These are phyloP conservation scores for Pseudozyma thailandica DNA, from an alignment of 1,284 basidiomycete genomes.

Conservation along the genomic window DNA sequence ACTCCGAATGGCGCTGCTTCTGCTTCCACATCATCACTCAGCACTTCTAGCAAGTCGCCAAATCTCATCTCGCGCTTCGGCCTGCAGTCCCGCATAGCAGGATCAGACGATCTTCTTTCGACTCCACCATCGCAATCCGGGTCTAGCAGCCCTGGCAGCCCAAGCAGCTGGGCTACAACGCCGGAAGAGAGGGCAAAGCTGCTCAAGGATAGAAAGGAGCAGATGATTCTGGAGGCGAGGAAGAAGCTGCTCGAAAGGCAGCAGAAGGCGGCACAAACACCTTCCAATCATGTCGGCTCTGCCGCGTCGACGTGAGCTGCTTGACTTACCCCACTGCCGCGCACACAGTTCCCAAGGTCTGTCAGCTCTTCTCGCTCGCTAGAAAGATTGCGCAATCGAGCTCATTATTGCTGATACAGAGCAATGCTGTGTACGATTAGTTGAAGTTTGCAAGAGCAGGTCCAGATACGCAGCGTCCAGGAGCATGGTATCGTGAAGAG, in stretches of 20 bases:
- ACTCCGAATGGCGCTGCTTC: slow-evolving; percentile 20
- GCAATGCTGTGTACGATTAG: no score
- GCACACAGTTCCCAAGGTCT: no score
- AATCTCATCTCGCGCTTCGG: slow-evolving; percentile 53
- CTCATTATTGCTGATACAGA: neutral
- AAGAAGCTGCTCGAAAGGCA: slow-evolving; percentile 42
- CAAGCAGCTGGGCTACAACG: slow-evolving; percentile 43
- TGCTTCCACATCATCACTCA: slow-evolving; percentile 11
- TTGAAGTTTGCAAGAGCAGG: no score
- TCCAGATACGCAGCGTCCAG: no score
- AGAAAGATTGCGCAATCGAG: neutral
- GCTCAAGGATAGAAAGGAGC: slow-evolving; percentile 51
- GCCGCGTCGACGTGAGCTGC: neutral
- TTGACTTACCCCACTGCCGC: no score
- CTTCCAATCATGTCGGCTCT: neutral
- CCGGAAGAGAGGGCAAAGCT: slow-evolving; percentile 42
- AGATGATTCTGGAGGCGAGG: slow-evolving; percentile 50
- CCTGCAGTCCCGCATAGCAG: slow-evolving; percentile 33
- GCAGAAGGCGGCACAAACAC: slow-evolving; percentile 9
- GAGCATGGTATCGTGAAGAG: no score
- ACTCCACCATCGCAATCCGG: slow-evolving; percentile 17
- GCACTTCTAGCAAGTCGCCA: slow-evolving; percentile 30
- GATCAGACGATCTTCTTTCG: slow-evolving; percentile 9
- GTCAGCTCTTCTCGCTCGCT: no score
- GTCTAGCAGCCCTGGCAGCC: slow-evolving; percentile 27